These are phyloP conservation scores for Xylariaceae sp. DNA, from an alignment of 2,329 filamentous ascomycete species.

Conservation along the genomic window DNA sequence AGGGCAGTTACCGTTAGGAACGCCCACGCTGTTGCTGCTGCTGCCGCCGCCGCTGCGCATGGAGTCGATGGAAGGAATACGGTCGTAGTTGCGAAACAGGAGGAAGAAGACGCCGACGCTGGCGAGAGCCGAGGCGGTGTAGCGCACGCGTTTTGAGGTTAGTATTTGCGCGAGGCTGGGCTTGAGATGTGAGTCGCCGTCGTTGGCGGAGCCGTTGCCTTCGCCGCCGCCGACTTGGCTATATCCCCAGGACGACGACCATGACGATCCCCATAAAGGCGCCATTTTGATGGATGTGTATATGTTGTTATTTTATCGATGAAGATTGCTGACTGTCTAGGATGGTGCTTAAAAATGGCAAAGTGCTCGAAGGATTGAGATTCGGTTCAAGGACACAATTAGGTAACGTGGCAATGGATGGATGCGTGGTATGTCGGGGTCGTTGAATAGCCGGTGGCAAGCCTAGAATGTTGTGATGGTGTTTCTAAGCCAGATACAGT, in stretches of 20 bases:
- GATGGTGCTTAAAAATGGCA: too few species aligned
- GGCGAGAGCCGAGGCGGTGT: slow-evolving; percentile 22
- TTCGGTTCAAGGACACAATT: too few species aligned
- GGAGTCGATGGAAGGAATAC: slow-evolving; percentile 25
- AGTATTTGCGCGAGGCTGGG: slow-evolving; percentile 35
- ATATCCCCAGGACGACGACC: slow-evolving; percentile 29
- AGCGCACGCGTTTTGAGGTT: slow-evolving; percentile 33
- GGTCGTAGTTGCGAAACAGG: slow-evolving; percentile 29
- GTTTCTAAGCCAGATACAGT: too few species aligned
- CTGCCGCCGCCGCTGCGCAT: slow-evolving; percentile 19
- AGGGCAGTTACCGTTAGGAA: slow-evolving; percentile 21
- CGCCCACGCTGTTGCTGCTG: slow-evolving; percentile 4
- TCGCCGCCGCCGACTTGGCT: slow-evolving; percentile 23
- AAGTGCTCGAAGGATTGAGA: too few species aligned
- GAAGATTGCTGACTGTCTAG: too few species aligned
- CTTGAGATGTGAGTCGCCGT: slow-evolving; percentile 27
- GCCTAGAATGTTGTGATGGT: too few species aligned
- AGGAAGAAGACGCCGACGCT: slow-evolving; percentile 26
- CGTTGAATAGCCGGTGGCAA: too few species aligned
- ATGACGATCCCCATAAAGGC: slow-evolving; percentile 28
- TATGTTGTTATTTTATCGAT: too few species aligned
- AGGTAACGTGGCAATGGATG: too few species aligned
- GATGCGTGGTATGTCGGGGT: too few species aligned
- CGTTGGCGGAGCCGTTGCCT: slow-evolving; percentile 11
- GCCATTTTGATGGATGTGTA: too few species aligned